Conservation (phyloP, 2,329 filamentous ascomycete genomes). For the Tolypocladium pustulatum region DNA sequence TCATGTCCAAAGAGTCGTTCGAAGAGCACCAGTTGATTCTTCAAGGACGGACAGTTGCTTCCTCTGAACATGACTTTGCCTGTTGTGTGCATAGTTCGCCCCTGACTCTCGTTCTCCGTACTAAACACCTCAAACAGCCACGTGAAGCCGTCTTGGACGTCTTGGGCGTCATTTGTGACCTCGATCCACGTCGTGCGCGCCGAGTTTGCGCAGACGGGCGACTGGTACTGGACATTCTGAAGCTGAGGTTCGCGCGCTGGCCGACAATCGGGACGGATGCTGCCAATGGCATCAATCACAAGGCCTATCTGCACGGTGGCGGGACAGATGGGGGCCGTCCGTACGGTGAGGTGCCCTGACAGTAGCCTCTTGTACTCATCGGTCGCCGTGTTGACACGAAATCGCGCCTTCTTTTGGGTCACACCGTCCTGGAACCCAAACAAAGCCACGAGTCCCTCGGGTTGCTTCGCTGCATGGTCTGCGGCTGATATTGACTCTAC, state of each 20-base stretch:
- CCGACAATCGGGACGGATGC: constrained; percentile 15
- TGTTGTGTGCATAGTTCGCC: neutral
- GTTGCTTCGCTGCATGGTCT: neutral
- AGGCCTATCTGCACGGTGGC: constrained; percentile 22
- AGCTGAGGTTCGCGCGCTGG: constrained; percentile 14
- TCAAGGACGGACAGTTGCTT: neutral
- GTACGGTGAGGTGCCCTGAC: constrained; percentile 25
- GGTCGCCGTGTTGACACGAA: constrained; percentile 28
- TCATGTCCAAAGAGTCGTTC: constrained; percentile 18
- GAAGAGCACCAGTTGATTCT: neutral
- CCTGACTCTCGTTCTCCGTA: neutral
- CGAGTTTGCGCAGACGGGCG: constrained; percentile 2
- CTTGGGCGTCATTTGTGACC: no score
- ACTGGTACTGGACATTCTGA: constrained; percentile 17
- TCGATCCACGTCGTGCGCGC: constrained; percentile 18
- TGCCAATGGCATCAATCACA: constrained; percentile 18
- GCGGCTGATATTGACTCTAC: no score
- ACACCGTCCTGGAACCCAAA: neutral
- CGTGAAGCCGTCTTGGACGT: neutral
- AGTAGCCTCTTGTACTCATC: constrained; percentile 23
- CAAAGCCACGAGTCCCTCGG: neutral
- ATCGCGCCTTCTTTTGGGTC: constrained; percentile 13
- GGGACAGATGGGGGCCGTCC: constrained; percentile 27
- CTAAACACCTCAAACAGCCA: constrained; percentile 1
- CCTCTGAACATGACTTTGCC: neutral